phyloP scores from a whole-genome alignment of 306 rosid species.

The Pachyrhizus erosus region DNA sequence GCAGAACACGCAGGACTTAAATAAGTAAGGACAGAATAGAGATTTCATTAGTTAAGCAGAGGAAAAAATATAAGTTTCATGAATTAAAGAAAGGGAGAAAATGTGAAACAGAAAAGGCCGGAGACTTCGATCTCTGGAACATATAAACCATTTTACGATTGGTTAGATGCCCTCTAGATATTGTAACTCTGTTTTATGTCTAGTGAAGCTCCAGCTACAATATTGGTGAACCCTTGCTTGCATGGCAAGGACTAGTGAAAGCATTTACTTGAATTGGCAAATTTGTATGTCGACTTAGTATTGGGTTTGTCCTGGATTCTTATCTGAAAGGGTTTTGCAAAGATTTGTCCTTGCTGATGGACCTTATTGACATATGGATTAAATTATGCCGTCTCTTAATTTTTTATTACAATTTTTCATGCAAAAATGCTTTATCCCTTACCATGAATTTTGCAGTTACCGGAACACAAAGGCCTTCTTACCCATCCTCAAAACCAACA shows the following conservation, averaged over 20 bases:
- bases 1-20: not conserved
- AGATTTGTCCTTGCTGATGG: not conserved
- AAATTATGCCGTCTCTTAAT: not conserved
- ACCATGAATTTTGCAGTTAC: slow-evolving; percentile 51
- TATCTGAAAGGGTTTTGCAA: not conserved
- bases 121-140: not conserved
- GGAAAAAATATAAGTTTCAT: not conserved
- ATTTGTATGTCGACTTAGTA: not conserved
- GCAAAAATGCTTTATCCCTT: slow-evolving; percentile 3
- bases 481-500: slow-evolving; percentile 87
- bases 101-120: not conserved
- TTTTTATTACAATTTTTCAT: not conserved
- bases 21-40: not conserved
- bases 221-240: not conserved
- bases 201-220: not conserved
- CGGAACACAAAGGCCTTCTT: slow-evolving; percentile 58
- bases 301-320: not conserved
- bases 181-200: too few species aligned
- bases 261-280: not conserved
- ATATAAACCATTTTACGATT: not conserved
- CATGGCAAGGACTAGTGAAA: not conserved
- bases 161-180: not conserved
- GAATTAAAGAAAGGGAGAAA: not conserved
- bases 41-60: not conserved
- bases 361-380: not conserved